Evolutionary conservation across 164 flowering plant genomes (phyloP).

Genomic region (Platanus orientalis): DNA sequence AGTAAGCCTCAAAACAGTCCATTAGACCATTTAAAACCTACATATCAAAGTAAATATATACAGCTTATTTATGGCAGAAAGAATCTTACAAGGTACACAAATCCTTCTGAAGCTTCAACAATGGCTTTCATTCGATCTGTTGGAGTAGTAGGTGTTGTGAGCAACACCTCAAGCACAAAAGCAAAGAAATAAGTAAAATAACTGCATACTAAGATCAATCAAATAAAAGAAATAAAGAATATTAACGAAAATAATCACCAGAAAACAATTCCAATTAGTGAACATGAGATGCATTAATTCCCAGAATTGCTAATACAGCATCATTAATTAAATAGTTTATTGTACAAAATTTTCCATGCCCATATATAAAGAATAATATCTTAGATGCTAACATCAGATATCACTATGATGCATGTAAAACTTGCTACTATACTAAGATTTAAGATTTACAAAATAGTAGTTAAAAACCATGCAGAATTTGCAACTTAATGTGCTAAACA

Average conservation of each 20-base stretch:
- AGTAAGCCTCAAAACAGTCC: background rate
- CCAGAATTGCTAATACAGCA: too few relatives aligned
- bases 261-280: too few relatives aligned
- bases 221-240: background rate
- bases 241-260: background rate
- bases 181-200: slow-evolving; percentile 2
- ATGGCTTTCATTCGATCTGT: slow-evolving; percentile 72
- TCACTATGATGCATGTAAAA: too few relatives aligned
- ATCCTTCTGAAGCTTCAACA: slow-evolving; percentile 85
- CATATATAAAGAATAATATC: too few relatives aligned
- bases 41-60: background rate
- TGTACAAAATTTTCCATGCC: too few relatives aligned
- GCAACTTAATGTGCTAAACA: too few relatives aligned
- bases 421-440: too few relatives aligned
- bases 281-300: too few relatives aligned
- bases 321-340: too few relatives aligned
- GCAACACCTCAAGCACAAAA: slow-evolving; percentile 52
- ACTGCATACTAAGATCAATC: background rate
- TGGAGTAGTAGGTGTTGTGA: slow-evolving; percentile 94
- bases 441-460: too few relatives aligned
- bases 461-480: too few relatives aligned
- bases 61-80: background rate
- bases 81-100: slow-evolving; percentile 78
- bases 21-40: background rate
- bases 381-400: too few relatives aligned